Percentiles rank a stretch among this genome's conserved stretches.
Evolutionary conservation across 2,329 filamentous ascomycete species (phyloP).

Genomic region (Penicillium sp.): DNA sequence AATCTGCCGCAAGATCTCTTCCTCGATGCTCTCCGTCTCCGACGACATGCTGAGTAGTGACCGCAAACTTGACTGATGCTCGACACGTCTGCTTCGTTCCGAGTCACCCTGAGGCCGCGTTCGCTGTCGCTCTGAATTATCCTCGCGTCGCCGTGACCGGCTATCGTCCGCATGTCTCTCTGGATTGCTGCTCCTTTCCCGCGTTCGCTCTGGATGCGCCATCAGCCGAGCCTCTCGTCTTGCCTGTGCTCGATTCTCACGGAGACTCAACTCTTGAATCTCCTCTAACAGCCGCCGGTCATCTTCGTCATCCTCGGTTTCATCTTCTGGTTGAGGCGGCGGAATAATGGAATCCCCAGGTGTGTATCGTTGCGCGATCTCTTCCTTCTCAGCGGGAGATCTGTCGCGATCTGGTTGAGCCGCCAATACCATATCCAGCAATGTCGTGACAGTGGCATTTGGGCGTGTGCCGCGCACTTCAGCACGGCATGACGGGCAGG

Average conservation of each 20-base stretch:
- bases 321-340: slow-evolving; percentile 43
- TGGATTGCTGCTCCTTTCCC: slow-evolving; percentile 37
- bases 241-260: slow-evolving; percentile 34
- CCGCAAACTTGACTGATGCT: slow-evolving; percentile 83
- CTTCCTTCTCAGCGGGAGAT: slow-evolving; percentile 66
- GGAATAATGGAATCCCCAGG: slow-evolving; percentile 78
- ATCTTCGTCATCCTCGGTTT: slow-evolving; percentile 48
- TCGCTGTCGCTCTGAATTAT: slow-evolving; percentile 31
- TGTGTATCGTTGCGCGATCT: slow-evolving; percentile 70
- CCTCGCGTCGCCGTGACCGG: slow-evolving; percentile 34
- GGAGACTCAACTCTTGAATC: slow-evolving; percentile 68
- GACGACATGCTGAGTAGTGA: slow-evolving; percentile 72
- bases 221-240: slow-evolving; percentile 26
- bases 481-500: slow-evolving; percentile 89
- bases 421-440: slow-evolving; percentile 81
- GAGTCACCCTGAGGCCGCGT: slow-evolving; percentile 21
- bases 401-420: slow-evolving; percentile 73
- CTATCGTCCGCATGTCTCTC: slow-evolving; percentile 39
- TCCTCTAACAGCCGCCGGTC: slow-evolving; percentile 67
- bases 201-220: slow-evolving; percentile 23
- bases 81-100: slow-evolving; percentile 57
- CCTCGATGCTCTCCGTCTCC: slow-evolving; percentile 72
- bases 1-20: slow-evolving; percentile 84
- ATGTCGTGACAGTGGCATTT: slow-evolving; percentile 83
- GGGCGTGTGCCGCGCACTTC: slow-evolving; percentile 79